Base-by-base conservation (phyloP, 2,329 filamentous ascomycete species). In the Phialophora expanda region DNA sequence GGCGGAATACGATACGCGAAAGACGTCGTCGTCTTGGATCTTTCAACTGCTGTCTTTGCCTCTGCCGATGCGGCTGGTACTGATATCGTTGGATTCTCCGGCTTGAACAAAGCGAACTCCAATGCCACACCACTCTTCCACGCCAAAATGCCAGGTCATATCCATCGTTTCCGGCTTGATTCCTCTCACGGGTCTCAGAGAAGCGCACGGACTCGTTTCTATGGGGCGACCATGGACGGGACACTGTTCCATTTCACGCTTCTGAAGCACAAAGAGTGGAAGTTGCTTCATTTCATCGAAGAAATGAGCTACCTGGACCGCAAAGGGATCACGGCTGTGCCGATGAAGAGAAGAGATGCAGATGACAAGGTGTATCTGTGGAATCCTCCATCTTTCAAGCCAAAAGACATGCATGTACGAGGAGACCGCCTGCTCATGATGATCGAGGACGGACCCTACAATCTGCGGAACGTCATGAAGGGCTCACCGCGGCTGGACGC, bases 261-360 rank as follows among this genome's bases (percentile, higher is more conserved):
- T 14, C 78, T 98, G 0, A 80, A 83, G 9, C 73, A 84, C 20
- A 77, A 85, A 1, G 84, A 89, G 7, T 90, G 89, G 86, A 83
- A 84, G 6, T 81, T 96, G 3, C 81, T 98, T 4, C 84, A 85
- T 64, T 87, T 94, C 68, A 75, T 97, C 1, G 89, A 96, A 73
- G 89, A 90, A 65, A 75, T 96, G 56, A 87, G 86, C 30, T 76
- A 83, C 55, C 75, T 77, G 28, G 84, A 82, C 48, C 59, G 50
- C 28, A 64, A 61, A 59, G 51, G 46, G n/a, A 65, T 65, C 60
- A 68, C 65, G 56, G 38, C 68, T 11, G 64, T 65, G 26, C 62
- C 58, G 3, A 63, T 65, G 26, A 34, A 34, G 30, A 67, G 61
- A 53, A 56, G 53, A 26, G 62, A 56, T 32, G 54, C 41, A 14